These are phyloP conservation scores for Alternaria dauci DNA, from an alignment of 2,329 filamentous ascomycete species.

Conservation along the genomic window DNA sequence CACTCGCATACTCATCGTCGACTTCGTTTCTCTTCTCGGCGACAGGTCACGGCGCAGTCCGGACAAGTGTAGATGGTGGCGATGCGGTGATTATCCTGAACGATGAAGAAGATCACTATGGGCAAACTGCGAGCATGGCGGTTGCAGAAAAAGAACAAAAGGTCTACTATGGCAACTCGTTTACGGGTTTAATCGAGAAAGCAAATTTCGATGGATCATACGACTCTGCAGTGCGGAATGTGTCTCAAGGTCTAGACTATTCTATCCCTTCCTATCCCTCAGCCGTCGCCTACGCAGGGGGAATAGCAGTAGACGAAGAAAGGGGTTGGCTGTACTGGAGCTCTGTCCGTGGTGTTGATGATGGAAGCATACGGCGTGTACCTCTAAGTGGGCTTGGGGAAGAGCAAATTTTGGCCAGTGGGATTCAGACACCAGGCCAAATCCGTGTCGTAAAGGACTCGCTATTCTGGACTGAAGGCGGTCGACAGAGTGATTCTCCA, in stretches of 20 bases:
- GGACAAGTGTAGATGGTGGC: constrained; percentile 18
- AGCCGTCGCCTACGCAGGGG: constrained; percentile 12
- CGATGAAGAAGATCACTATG: not conserved
- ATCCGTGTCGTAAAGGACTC: constrained; percentile 10
- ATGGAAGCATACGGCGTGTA: constrained; percentile 19
- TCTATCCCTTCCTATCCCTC: not conserved
- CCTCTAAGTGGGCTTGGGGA: not conserved
- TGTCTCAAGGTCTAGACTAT: constrained; percentile 17
- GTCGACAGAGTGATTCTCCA: constrained; percentile 14
- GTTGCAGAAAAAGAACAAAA: constrained; percentile 15
- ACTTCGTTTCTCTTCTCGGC: constrained; percentile 13
- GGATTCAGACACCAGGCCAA: constrained; percentile 20
- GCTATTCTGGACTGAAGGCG: constrained; percentile 19
- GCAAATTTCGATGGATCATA: constrained; percentile 19
- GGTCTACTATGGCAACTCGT: constrained; percentile 19
- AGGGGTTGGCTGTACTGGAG: constrained; percentile 25
- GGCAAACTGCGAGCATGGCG: constrained; percentile 12
- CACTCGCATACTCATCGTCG: constrained; percentile 16
- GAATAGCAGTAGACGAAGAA: constrained; percentile 20
- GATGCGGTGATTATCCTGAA: constrained; percentile 7
- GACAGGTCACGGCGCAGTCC: constrained; percentile 20
- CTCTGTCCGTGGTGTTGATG: constrained; percentile 5
- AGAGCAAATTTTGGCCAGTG: constrained; percentile 14
- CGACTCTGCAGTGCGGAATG: constrained; percentile 16
- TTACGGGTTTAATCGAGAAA: constrained; percentile 15